A percentile compares a stretch with the other conserved stretches of the same genome.
Conservation (phyloP, 2,329 filamentous ascomycete species). For the Trematosphaeria pertusa region DNA sequence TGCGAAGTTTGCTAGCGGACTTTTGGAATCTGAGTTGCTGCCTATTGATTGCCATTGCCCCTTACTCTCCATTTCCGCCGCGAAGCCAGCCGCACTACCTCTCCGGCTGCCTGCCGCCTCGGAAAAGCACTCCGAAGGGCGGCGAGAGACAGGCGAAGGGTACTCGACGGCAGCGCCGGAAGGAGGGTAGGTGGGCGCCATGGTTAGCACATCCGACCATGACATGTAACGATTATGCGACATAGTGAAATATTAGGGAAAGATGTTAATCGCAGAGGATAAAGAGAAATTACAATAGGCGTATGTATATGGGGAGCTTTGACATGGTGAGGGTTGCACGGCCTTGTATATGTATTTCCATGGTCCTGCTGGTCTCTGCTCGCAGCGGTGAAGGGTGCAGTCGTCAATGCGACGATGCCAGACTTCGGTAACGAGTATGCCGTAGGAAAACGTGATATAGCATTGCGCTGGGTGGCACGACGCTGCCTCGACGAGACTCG, state of each 20-base stretch:
- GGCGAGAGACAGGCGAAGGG: slow-evolving; percentile 42
- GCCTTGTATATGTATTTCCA: slow-evolving; percentile 44
- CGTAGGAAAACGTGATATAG: slow-evolving; percentile 30
- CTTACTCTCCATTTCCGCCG: slow-evolving; percentile 46
- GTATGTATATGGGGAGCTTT: slow-evolving; percentile 34
- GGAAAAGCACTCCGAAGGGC: slow-evolving; percentile 41
- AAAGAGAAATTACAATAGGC: slow-evolving; percentile 39
- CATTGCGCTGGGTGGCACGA: slow-evolving; percentile 31
- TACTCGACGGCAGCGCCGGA: slow-evolving; percentile 42
- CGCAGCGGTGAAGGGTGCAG: slow-evolving; percentile 13
- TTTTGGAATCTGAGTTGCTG: slow-evolving; percentile 44
- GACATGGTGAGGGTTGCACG: slow-evolving; percentile 29
- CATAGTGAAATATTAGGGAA: slow-evolving; percentile 24
- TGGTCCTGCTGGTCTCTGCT: slow-evolving; percentile 15
- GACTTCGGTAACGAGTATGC: slow-evolving; percentile 32
- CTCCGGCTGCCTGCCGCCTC: slow-evolving; percentile 39
- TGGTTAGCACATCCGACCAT: slow-evolving; percentile 44
- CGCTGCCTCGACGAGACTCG: slow-evolving; percentile 38
- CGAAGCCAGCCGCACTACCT: slow-evolving; percentile 44
- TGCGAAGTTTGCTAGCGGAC: slow-evolving; percentile 46
- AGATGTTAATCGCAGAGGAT: slow-evolving; percentile 12
- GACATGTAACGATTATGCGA: slow-evolving; percentile 44
- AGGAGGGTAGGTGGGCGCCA: slow-evolving; percentile 46
- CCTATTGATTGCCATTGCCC: slow-evolving; percentile 47
- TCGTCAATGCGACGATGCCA: slow-evolving; percentile 32